Evolutionary conservation across 163 green algal genomes (phyloP).

Genomic region (Smithsoniella earleae): DNA sequence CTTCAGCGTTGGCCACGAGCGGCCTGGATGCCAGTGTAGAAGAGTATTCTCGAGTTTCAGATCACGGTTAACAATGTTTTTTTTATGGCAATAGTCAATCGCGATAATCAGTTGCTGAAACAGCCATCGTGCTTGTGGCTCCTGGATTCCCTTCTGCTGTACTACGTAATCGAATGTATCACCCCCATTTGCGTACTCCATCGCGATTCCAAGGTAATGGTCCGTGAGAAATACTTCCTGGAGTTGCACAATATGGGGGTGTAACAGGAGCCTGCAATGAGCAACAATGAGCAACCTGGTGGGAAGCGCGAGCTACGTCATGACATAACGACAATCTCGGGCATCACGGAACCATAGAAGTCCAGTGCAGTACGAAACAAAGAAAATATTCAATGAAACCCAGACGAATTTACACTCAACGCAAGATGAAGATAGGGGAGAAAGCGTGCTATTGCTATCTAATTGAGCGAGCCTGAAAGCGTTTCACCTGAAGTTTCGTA

Average conservation of each 20-base stretch:
- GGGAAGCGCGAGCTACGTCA: no score
- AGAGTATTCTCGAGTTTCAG: conserved; percentile 81
- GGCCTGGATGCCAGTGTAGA: conserved; percentile 54
- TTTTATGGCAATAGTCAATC: conserved; percentile 83
- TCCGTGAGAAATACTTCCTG: conserved; percentile 77
- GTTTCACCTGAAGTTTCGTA: conserved; percentile 30
- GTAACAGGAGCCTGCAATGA: conserved; percentile 55
- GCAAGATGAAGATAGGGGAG: no score
- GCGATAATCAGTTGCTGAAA: conserved; percentile 89
- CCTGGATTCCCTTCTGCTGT: conserved; percentile 62
- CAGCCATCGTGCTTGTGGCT: conserved; percentile 86
- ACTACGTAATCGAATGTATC: conserved; percentile 96
- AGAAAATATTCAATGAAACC: no score
- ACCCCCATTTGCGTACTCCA: conserved; percentile 82
- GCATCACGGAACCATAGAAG: no score
- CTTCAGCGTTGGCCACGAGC: conserved; percentile 58
- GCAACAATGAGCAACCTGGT: no score
- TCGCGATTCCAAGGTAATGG: conserved; percentile 75
- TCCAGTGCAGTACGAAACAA: no score
- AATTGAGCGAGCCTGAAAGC: no score
- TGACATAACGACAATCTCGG: no score
- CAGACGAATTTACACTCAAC: no score
- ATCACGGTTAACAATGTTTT: conserved; percentile 63
- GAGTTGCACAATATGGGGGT: conserved; percentile 90
- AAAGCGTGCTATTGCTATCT: no score